Evolutionary conservation across 805 yeast genomes (phyloP).

Genomic region (Kluyveromyces wickerhamii): DNA sequence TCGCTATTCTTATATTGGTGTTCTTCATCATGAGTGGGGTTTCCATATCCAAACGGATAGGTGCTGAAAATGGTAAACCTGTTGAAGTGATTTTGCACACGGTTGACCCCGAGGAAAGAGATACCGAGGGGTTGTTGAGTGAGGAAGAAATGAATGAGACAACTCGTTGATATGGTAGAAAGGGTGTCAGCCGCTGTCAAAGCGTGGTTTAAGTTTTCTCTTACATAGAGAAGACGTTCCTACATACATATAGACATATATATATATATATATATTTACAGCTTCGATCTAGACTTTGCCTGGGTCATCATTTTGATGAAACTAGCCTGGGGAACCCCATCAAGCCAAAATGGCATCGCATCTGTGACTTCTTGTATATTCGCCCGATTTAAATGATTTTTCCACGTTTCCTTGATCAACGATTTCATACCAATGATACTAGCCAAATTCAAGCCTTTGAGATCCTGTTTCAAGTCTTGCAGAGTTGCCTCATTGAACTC

Average conservation of each 20-base stretch:
- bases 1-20: constrained; percentile 63
- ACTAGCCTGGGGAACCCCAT: constrained; percentile 65
- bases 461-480: constrained; percentile 31
- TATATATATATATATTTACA: too few species aligned
- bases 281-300: constrained; percentile 1
- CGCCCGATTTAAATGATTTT: constrained; percentile 36
- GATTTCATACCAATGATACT: constrained; percentile 39
- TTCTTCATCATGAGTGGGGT: constrained; percentile 52
- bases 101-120: constrained; percentile 32
- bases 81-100: constrained; percentile 31
- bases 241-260: too few species aligned
- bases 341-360: constrained; percentile 64
- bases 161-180: too few species aligned
- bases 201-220: too few species aligned
- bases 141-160: too few species aligned
- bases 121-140: constrained; percentile 12
- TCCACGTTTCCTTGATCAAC: constrained; percentile 28
- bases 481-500: constrained; percentile 40
- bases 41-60: constrained; percentile 31
- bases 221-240: too few species aligned
- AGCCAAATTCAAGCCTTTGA: constrained; percentile 33
- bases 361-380: constrained; percentile 58
- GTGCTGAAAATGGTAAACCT: constrained; percentile 28
- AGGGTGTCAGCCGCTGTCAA: too few species aligned
- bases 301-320: constrained; percentile 43